Conservation (phyloP, 345 rosid genomes). For the Psidium friedrichsthalianum region DNA sequence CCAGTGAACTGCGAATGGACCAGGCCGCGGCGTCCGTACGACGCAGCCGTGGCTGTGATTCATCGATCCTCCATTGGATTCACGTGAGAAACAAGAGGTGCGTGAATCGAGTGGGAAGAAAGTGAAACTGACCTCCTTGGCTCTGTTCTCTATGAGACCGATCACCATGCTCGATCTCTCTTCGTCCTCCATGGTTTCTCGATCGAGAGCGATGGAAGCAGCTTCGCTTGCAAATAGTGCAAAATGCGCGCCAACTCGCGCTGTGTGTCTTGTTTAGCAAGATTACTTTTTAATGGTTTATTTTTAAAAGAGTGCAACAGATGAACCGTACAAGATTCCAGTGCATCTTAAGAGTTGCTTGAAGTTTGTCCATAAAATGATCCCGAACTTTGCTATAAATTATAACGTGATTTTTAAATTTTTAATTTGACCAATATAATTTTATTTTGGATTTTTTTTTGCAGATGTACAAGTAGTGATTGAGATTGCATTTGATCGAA, state of each 20-base stretch:
- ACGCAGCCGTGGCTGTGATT: neutral
- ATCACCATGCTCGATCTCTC: constrained; percentile 76
- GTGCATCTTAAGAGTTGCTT: too few relatives aligned
- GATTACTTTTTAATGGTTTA: neutral
- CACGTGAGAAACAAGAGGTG: neutral
- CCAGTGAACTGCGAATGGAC: neutral
- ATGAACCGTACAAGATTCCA: too few relatives aligned
- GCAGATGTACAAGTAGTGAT: too few relatives aligned
- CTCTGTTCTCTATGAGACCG: constrained; percentile 85
- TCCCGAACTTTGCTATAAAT: too few relatives aligned
- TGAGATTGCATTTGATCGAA: too few relatives aligned
- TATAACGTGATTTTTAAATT: too few relatives aligned
- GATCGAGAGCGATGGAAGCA: neutral
- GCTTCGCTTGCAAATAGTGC: neutral
- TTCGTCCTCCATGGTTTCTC: constrained; percentile 60
- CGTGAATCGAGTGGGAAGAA: neutral
- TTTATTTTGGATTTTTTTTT: too few relatives aligned
- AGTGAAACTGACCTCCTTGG: constrained; percentile 61
- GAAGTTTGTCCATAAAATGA: too few relatives aligned
- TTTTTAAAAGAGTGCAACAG: too few relatives aligned
- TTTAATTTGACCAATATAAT: too few relatives aligned
- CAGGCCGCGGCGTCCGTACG: neutral
- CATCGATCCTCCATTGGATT: neutral
- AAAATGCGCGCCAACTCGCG: constrained; percentile 16
- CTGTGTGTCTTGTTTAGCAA: neutral